phyloP scores from a whole-genome alignment of 2,329 filamentous ascomycete genomes.

The Fusarium nodosum region DNA sequence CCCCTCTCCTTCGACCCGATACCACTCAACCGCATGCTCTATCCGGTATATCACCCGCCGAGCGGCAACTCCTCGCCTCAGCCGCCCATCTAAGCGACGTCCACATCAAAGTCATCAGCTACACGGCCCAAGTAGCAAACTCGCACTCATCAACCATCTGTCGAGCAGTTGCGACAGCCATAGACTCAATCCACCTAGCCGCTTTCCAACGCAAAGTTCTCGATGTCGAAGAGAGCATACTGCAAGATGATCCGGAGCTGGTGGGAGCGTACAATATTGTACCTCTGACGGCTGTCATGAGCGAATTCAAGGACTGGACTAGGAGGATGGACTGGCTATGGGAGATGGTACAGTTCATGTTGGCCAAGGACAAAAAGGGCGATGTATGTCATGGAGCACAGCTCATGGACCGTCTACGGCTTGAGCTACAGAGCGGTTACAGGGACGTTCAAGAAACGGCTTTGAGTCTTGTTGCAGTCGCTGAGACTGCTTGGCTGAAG shows the following conservation, averaged over 20 bases:
- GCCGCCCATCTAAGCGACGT: constrained; percentile 83
- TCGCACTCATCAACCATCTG: constrained; percentile 86
- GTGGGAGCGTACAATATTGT: constrained; percentile 96
- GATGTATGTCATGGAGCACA: constrained; percentile 73
- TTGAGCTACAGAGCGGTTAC: constrained; percentile 88
- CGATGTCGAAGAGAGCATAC: constrained; percentile 83
- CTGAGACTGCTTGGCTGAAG: constrained; percentile 91
- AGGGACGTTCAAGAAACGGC: constrained; percentile 85
- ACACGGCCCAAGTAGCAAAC: constrained; percentile 75
- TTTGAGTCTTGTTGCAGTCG: constrained; percentile 77
- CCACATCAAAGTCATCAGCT: constrained; percentile 78
- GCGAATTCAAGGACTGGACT: constrained; percentile 89
- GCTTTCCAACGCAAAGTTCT: constrained; percentile 87
- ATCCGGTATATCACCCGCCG: constrained; percentile 77
- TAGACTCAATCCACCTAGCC: constrained; percentile 80
- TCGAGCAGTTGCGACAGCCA: constrained; percentile 85
- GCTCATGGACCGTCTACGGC: constrained; percentile 81
- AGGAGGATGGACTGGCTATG: constrained; percentile 89
- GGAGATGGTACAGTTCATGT: constrained; percentile 78
- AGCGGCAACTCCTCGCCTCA: constrained; percentile 83
- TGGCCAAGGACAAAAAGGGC: constrained; percentile 55
- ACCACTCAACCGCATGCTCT: constrained; percentile 61
- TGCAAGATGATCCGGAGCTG: constrained; percentile 80
- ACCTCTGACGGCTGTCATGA: constrained; percentile 85
- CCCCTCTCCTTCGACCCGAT: constrained; percentile 79